Percentiles rank a stretch among this genome's conserved stretches.
phyloP scores from a whole-genome alignment of 805 yeast species.

The Priceomyces medius region DNA sequence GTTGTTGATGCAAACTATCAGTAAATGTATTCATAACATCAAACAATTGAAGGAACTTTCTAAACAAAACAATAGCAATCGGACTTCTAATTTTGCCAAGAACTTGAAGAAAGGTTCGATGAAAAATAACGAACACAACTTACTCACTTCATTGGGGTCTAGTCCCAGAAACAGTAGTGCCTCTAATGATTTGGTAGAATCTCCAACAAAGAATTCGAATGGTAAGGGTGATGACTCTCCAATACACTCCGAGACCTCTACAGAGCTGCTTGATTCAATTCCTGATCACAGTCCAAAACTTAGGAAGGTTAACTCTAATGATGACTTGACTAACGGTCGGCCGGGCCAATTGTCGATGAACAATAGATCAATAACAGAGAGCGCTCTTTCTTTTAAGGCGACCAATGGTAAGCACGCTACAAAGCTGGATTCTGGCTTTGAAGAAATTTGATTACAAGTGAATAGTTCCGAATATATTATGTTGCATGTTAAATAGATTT shows the following conservation, averaged over 20 bases:
- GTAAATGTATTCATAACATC: constrained; percentile 74
- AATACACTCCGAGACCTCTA: constrained; percentile 12
- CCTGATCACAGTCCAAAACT: constrained; percentile 20
- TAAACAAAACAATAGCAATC: constrained; percentile 44
- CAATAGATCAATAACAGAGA: constrained; percentile 36
- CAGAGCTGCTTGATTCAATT: constrained; percentile 14
- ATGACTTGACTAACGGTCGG: constrained; percentile 17
- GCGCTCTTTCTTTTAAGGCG: constrained; percentile 17
- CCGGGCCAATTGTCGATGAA: constrained; percentile 32
- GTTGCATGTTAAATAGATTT: constrained; percentile 1
- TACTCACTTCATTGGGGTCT: constrained; percentile 13
- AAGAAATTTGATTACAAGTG: neutral
- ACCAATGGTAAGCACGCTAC: neutral
- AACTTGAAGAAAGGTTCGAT: constrained; percentile 38
- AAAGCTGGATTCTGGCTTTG: neutral
- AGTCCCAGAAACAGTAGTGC: constrained; percentile 13
- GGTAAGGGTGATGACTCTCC: constrained; percentile 9
- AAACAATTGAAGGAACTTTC: constrained; percentile 59
- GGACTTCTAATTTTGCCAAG: constrained; percentile 47
- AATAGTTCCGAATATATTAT: neutral
- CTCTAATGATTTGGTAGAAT: constrained; percentile 2
- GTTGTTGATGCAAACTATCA: constrained; percentile 77
- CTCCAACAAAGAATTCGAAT: constrained; percentile 7
- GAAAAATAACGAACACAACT: constrained; percentile 20
- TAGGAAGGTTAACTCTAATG: constrained; percentile 31